Conservation (phyloP, 1,284 basidiomycete species). For the Trichosporon sp. region DNA sequence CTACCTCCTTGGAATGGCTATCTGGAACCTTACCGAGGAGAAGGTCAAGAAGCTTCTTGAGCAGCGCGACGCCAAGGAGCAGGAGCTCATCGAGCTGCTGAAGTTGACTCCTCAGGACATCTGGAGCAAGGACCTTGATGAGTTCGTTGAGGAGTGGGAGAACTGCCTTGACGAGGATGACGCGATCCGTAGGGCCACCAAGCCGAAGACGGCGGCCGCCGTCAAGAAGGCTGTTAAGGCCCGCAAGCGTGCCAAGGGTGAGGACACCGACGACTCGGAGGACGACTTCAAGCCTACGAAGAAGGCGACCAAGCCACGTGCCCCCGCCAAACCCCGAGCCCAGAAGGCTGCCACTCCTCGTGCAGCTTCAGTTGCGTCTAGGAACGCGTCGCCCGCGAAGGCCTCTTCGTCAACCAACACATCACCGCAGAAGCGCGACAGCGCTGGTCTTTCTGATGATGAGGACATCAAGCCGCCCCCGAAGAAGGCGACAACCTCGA, state of each 20-base stretch:
- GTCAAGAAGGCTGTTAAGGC: slow-evolving; percentile 60
- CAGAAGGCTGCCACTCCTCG: slow-evolving; percentile 24
- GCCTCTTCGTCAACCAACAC: slow-evolving; percentile 14
- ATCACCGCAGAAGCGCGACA: slow-evolving; percentile 19
- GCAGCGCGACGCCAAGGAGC: slow-evolving; percentile 78
- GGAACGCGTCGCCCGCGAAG: slow-evolving; percentile 13
- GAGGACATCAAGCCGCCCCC: slow-evolving; percentile 27
- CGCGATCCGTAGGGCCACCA: slow-evolving; percentile 60
- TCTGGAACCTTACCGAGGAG: slow-evolving; percentile 91
- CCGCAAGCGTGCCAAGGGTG: slow-evolving; percentile 53
- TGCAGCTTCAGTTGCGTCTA: neutral
- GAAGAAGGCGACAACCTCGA: slow-evolving; percentile 23
- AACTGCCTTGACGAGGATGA: slow-evolving; percentile 58
- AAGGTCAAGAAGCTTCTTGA: slow-evolving; percentile 82
- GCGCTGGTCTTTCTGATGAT: slow-evolving; percentile 29
- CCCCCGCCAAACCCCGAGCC: slow-evolving; percentile 34
- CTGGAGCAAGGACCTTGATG: slow-evolving; percentile 87
- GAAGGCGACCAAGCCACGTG: slow-evolving; percentile 52
- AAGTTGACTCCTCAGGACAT: slow-evolving; percentile 75
- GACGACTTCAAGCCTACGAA: slow-evolving; percentile 69
- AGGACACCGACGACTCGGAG: slow-evolving; percentile 59
- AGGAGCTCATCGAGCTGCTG: slow-evolving; percentile 73
- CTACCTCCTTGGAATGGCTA: slow-evolving; percentile 91
- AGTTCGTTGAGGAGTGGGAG: slow-evolving; percentile 80
- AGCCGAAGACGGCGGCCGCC: slow-evolving; percentile 60